phyloP scores from a whole-genome alignment of 768 basidiomycete species.

The Clitopilus hobsonii region DNA sequence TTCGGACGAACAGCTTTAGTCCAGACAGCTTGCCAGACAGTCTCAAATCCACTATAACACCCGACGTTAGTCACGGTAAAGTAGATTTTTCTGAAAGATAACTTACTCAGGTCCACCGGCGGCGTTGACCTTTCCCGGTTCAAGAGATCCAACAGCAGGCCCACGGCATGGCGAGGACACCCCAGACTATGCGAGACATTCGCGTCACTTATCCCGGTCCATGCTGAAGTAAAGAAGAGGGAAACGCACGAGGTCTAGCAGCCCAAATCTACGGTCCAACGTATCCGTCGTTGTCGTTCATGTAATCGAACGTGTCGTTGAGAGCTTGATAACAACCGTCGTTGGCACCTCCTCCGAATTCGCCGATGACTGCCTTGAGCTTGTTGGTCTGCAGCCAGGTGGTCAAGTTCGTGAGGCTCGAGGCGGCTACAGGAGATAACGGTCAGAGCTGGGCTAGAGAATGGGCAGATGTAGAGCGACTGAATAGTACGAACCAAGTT shows the following conservation, averaged over 20 bases:
- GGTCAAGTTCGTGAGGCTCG: constrained; percentile 36
- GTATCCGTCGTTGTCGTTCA: constrained; percentile 37
- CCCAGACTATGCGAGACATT: constrained; percentile 30
- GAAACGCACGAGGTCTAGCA: constrained; percentile 35
- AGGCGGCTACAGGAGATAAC: constrained; percentile 19
- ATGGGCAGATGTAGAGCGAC: background rate
- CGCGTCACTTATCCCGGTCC: background rate
- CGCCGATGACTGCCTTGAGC: constrained; percentile 39
- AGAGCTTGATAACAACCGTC: constrained; percentile 34
- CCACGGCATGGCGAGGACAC: constrained; percentile 38
- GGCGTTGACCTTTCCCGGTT: constrained; percentile 34
- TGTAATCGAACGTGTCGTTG: constrained; percentile 35
- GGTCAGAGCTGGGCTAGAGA: background rate
- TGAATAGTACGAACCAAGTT: constrained; percentile 27
- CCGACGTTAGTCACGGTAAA: background rate
- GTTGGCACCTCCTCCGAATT: constrained; percentile 43
- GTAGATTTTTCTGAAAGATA: background rate
- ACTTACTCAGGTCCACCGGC: constrained; percentile 32
- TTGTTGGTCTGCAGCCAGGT: constrained; percentile 36
- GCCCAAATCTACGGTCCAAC: constrained; percentile 47
- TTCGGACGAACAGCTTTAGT: constrained; percentile 29
- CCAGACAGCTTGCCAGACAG: too few relatives aligned
- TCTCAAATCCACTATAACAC: constrained; percentile 26
- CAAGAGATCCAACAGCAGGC: constrained; percentile 36
- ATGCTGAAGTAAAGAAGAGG: too few relatives aligned